phyloP scores from a whole-genome alignment of 73 alveolate species.

The Halteria grandinella region DNA sequence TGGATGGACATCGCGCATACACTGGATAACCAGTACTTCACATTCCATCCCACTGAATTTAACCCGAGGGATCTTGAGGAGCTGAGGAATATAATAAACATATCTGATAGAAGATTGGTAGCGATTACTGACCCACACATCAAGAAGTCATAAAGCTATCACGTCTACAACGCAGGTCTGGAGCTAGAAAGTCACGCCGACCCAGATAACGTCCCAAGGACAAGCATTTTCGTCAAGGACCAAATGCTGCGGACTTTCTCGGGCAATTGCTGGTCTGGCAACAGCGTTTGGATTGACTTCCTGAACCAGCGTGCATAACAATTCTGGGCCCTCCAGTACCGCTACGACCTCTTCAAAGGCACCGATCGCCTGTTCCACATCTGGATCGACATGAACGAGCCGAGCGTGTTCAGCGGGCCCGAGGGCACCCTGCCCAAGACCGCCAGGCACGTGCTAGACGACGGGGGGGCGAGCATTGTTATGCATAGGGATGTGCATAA shows the following conservation, averaged over 20 bases:
- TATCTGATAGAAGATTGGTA: slow-evolving; percentile 76
- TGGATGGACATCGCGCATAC: slow-evolving; percentile 89
- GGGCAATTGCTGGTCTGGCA: slow-evolving; percentile 96
- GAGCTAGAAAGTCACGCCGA: not conserved
- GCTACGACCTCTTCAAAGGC: slow-evolving; percentile 65
- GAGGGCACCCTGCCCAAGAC: slow-evolving; percentile 85
- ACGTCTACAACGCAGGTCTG: not conserved
- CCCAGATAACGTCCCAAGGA: not conserved
- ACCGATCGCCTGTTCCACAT: slow-evolving; percentile 70
- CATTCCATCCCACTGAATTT: slow-evolving; percentile 78
- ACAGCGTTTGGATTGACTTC: slow-evolving; percentile 84
- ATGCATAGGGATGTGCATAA: slow-evolving; percentile 92
- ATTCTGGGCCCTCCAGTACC: slow-evolving; percentile 76
- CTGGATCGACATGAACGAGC: slow-evolving; percentile 97
- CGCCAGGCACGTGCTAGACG: too few relatives aligned
- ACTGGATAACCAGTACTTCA: slow-evolving; percentile 80
- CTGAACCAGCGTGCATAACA: slow-evolving; percentile 70
- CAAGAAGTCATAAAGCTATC: slow-evolving; percentile 51
- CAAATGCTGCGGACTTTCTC: slow-evolving; percentile 27
- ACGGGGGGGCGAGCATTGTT: too few relatives aligned
- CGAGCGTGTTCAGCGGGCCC: slow-evolving; percentile 84
- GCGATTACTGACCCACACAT: slow-evolving; percentile 95
- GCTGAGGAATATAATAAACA: slow-evolving; percentile 69
- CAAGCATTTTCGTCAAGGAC: slow-evolving; percentile 6
- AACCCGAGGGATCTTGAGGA: slow-evolving; percentile 59